Conservation (phyloP, 306 rosid genomes). For the Prunus dulcis region DNA sequence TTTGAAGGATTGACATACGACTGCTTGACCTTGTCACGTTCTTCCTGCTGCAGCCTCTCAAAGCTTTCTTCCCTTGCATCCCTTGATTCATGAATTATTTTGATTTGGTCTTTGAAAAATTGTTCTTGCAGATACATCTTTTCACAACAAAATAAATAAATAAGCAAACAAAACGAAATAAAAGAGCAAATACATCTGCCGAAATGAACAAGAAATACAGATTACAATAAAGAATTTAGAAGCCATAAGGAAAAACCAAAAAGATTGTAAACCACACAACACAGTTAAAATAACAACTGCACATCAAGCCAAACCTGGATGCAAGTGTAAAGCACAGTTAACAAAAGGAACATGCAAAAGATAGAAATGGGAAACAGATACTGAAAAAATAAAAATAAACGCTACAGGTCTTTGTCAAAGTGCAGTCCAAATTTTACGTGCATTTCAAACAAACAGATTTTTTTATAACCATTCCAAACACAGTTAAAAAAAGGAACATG, state of each 20-base stretch:
- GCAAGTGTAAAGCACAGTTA: too few species aligned
- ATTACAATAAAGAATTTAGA: not conserved
- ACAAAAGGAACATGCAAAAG: too few species aligned
- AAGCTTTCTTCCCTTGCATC: constrained; percentile 59
- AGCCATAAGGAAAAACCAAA: not conserved
- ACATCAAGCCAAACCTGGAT: not conserved
- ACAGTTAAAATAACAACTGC: not conserved
- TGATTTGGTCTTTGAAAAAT: constrained; percentile 62
- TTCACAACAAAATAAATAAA: not conserved
- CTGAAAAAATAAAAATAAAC: too few species aligned
- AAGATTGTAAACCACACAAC: not conserved
- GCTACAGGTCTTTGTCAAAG: too few species aligned
- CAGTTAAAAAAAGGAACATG: too few species aligned
- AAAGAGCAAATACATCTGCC: not conserved
- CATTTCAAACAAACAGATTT: too few species aligned
- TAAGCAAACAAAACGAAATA: not conserved
- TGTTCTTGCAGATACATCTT: constrained; percentile 73
- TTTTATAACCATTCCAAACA: too few species aligned
- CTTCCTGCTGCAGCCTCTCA: constrained; percentile 74
- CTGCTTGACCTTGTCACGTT: constrained; percentile 67
- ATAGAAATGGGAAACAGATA: too few species aligned
- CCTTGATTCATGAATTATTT: constrained; percentile 45
- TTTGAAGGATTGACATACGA: constrained; percentile 35
- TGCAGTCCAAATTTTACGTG: too few species aligned
- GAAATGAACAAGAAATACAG: constrained; percentile 4